Base-by-base conservation (phyloP, 2,329 filamentous ascomycete genomes). In the Alternaria incomplexa region DNA sequence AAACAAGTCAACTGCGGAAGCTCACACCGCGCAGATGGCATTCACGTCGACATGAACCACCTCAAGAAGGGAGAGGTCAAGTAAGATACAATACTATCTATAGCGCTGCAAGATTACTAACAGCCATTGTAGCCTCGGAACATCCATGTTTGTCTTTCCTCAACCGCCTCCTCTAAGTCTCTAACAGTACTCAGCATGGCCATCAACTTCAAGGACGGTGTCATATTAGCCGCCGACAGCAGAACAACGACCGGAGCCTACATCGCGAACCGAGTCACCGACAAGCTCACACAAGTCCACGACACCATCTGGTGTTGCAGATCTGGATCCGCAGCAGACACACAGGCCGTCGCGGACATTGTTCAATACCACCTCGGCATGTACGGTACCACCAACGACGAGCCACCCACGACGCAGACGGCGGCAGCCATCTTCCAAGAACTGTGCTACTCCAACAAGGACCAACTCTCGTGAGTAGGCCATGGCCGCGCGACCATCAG, bases 291-390 rank as follows among this genome's bases (percentile, higher is more conserved):
- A 76, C 92, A 94, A 85, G 95, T 99, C 65, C 92, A 97, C 84
- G 96, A 99, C 82, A 98, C 95, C 63, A 98, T 99, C 83, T 99
- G 96, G 96, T 99, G 96, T 85, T 99, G 96, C 85, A 91, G 96
- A 77, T 98, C 96, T 65, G 96, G 96, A 55, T 99, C 96, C 25
- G 96, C 96, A 30, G 96, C 96, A 71, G 96, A 99, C 79, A 99
- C 96, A 63, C 96, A 99, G 83, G 96, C 96, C 53, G 93, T 99
- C 52, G 96, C 96, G 63, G 96, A 99, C 78, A 97, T 99, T 75
- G 96, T 99, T 45, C 93, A 97, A 79, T 97, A 98, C 82, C 93
- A 99, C 81, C 87, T 99, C 56, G 92, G 93, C 74, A 89, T 97
- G 84, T 98, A 97, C 81, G 91, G 92, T 67, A 92, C 97, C 83